Conservation (phyloP, 140 eudicot species). For the Stevia rebaudiana region DNA sequence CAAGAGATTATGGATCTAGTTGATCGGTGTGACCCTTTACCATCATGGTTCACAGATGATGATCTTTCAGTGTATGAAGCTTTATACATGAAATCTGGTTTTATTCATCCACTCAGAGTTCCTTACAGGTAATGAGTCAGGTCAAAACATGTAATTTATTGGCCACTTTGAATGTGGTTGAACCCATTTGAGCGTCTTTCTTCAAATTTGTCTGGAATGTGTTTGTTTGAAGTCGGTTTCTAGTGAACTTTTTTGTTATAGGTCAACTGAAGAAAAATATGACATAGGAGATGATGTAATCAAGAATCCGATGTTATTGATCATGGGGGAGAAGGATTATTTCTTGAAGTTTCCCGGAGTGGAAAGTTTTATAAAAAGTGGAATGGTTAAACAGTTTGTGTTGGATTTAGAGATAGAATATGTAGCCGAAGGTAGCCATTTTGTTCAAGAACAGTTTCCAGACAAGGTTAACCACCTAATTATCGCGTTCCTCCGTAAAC, state of each 20-base stretch:
- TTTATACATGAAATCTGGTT: conserved; percentile 55
- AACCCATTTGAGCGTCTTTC: no score
- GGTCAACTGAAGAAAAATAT: conserved; percentile 31
- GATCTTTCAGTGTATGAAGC: conserved; percentile 57
- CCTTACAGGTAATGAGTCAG: conserved; percentile 41
- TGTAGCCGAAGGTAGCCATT: conserved; percentile 61
- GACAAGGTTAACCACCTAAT: conserved; percentile 49
- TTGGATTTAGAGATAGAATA: conserved; percentile 44
- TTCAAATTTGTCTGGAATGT: no score
- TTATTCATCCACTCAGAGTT: conserved; percentile 43
- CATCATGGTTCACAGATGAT: conserved; percentile 56
- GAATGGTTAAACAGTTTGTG: conserved; percentile 37
- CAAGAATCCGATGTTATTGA: conserved; percentile 49
- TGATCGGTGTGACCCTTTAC: conserved; percentile 47
- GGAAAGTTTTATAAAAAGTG: conserved; percentile 45
- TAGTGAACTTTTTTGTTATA: conserved; percentile 14
- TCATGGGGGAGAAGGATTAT: conserved; percentile 55
- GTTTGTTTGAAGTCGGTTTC: not conserved
- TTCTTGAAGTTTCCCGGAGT: conserved; percentile 61
- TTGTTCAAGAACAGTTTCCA: conserved; percentile 67
- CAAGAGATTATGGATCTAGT: conserved; percentile 73
- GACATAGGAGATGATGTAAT: conserved; percentile 34
- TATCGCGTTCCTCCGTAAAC: conserved; percentile 42
- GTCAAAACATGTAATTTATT: no score
- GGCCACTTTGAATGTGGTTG: no score